Evolutionary conservation across 2,329 filamentous ascomycete species (phyloP).

Genomic region (Gliomastix tumulicola): DNA sequence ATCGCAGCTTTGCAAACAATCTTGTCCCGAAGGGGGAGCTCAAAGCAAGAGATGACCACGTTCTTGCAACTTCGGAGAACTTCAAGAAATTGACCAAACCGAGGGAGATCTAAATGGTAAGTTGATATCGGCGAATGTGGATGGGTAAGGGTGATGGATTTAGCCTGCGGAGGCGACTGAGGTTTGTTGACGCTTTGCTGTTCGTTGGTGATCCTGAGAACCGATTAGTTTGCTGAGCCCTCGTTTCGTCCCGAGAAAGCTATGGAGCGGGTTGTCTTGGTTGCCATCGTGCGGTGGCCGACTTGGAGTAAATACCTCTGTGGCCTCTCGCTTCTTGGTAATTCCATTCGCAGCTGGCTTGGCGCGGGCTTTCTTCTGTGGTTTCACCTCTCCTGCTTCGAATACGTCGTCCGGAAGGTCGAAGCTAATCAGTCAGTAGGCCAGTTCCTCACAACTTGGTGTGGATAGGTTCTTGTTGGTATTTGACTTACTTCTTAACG

Average conservation of each 20-base stretch:
- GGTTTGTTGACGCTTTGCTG: conserved; percentile 33
- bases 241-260: too few species aligned
- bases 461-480: too few species aligned
- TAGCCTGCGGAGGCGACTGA: conserved; percentile 31
- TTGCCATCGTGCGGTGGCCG: conserved; percentile 6
- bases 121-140: too few species aligned
- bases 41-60: too few species aligned
- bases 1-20: too few species aligned
- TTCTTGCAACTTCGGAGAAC: too few species aligned
- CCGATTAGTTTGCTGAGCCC: not conserved
- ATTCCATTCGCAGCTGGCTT: conserved; percentile 28
- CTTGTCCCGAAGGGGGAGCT: too few species aligned
- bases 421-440: conserved; percentile 4
- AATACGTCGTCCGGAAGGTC: conserved; percentile 90
- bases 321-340: conserved; percentile 43
- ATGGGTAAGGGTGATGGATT: too few species aligned
- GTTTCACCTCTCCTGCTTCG: conserved; percentile 67
- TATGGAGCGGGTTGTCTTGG: too few species aligned
- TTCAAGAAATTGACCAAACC: too few species aligned
- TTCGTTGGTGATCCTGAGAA: conserved; percentile 18
- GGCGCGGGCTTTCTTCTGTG: conserved; percentile 46
- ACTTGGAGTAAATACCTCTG: conserved; percentile 31
- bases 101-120: too few species aligned
- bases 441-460: not conserved
- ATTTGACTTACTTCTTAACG: conserved; percentile 73